A percentile compares a stretch with the other conserved stretches of the same genome.
Conservation (phyloP, 306 rosid species). For the Vigna radiata region DNA sequence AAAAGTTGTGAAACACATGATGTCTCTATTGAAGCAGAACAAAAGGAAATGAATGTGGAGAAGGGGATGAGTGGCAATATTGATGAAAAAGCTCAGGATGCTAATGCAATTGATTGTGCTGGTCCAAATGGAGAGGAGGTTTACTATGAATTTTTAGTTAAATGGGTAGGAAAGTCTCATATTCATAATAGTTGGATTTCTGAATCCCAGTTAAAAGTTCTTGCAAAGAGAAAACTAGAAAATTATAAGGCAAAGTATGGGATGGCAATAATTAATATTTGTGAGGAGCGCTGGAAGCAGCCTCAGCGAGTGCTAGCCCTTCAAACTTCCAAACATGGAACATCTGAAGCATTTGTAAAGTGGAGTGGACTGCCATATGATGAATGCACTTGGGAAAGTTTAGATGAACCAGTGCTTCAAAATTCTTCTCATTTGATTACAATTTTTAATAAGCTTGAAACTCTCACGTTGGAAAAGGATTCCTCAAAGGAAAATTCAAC, state of each 20-base stretch:
- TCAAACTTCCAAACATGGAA: conserved; percentile 60
- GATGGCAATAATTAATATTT: conserved; percentile 74
- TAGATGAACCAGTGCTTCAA: conserved; percentile 80
- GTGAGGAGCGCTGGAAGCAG: conserved; percentile 92
- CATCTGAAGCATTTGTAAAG: conserved; percentile 78
- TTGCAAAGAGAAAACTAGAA: conserved; percentile 98
- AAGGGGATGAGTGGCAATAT: conserved; percentile 49
- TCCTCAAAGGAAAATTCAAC: conserved; percentile 61
- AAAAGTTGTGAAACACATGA: conserved; percentile 54
- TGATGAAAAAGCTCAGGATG: conserved; percentile 62
- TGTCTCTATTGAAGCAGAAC: conserved; percentile 56
- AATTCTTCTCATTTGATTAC: conserved; percentile 66
- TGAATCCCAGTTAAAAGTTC: conserved; percentile 84
- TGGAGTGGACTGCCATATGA: conserved; percentile 94
- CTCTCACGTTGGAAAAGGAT: conserved; percentile 70
- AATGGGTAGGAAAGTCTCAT: conserved; percentile 97
- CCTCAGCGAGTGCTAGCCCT: conserved; percentile 94
- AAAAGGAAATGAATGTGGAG: conserved; percentile 56
- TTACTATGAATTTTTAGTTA: conserved; percentile 76
- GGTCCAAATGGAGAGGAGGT: conserved; percentile 56
- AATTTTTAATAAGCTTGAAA: conserved; percentile 68
- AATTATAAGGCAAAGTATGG: conserved; percentile 98
- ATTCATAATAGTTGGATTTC: conserved; percentile 94
- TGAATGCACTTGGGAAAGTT: conserved; percentile 97
- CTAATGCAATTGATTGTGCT: conserved; percentile 58